Evolutionary conservation across 352 stramenopile species (phyloP), one percentile per base, ranked within the genome.

Genomic region (Pythium graminicola): DNA sequence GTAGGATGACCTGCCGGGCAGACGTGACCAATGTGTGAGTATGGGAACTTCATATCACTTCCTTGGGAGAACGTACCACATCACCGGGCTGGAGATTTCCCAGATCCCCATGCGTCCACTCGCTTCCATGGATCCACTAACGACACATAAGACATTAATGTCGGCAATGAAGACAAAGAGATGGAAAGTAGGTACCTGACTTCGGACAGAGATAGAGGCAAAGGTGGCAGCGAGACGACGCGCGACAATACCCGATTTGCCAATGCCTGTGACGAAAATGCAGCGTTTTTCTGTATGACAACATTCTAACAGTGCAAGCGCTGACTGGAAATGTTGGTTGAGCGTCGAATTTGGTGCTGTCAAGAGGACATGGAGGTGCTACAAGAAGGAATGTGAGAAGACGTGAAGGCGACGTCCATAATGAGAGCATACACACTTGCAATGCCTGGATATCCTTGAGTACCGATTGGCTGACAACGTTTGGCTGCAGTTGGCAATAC

Each of bases 31-130:
- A 14, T 47, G 40, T 10, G 22, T 47, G 31, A 9, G 31, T 36
- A 9, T 14, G 8, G 31, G 14, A 14, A 41, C n/a, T 42, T 20
- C 3, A 32, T 22, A 14, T 27, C 16, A 40, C 19, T 17, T 16
- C n/a, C 10, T 28, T 4, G 44, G 27, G 44, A 41, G n/a, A 56
- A 48, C 58, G 13, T 40, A 90, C 77, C 46, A 86, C 60, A 26
- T 93, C 82, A 11, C 70, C 77, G 4, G 57, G 36, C 24, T 72
- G 70, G 17, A 90, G 51, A 11, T 79, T 82, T 16, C 82, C 82
- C 2, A 93, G 72, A 40, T 93, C 82, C 6, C 82, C 82, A 52
- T 93, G 82, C 17, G 71, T 62, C 82, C 82, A 93, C 35, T 93
- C 82, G 42, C 77, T 72, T 38, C 72, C 79, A 42, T 93, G 77